Conservation (phyloP, 2,329 filamentous ascomycete genomes). For the Hortaea sp. region DNA sequence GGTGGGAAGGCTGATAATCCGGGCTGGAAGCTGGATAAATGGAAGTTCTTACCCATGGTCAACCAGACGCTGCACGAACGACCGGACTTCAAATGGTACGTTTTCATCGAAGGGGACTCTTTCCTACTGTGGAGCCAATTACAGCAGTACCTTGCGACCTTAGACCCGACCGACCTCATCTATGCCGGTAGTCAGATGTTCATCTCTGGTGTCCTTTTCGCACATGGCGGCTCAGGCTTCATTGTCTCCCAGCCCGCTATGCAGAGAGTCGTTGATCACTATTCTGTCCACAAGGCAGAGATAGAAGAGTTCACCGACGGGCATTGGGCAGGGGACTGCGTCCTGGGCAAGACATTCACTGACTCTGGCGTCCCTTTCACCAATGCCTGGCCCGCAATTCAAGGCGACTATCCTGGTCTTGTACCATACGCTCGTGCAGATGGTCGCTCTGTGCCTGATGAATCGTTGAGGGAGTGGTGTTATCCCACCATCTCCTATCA, state of each 20-base stretch:
- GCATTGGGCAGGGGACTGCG: conserved; percentile 46
- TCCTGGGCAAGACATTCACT: conserved; percentile 40
- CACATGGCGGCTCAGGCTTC: conserved; percentile 35
- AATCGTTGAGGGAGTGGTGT: conserved; percentile 35
- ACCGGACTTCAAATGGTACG: conserved; percentile 41
- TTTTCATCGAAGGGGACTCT: conserved; percentile 49
- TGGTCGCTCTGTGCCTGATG: conserved; percentile 34
- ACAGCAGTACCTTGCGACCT: conserved; percentile 40
- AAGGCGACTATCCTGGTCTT: conserved; percentile 18
- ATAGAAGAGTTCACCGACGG: conserved; percentile 34
- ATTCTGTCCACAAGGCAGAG: conserved; percentile 23
- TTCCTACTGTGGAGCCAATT: conserved; percentile 37
- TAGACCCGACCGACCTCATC: conserved; percentile 34
- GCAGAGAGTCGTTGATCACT: conserved; percentile 16
- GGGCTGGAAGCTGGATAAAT: conserved; percentile 47
- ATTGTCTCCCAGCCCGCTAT: conserved; percentile 33
- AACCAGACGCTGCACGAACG: conserved; percentile 40
- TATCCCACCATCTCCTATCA: conserved; percentile 30
- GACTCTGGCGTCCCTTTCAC: conserved; percentile 37
- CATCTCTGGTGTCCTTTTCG: conserved; percentile 29
- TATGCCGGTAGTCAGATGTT: conserved; percentile 40
- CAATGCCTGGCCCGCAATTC: conserved; percentile 33
- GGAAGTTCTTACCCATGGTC: conserved; percentile 48
- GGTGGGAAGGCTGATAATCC: conserved; percentile 7
- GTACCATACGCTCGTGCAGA: neutral